Percentiles rank a stretch among this genome's conserved stretches.
Evolutionary conservation across 352 stramenopile genomes (phyloP).

Genomic region (Globisporangium mamillatum): DNA sequence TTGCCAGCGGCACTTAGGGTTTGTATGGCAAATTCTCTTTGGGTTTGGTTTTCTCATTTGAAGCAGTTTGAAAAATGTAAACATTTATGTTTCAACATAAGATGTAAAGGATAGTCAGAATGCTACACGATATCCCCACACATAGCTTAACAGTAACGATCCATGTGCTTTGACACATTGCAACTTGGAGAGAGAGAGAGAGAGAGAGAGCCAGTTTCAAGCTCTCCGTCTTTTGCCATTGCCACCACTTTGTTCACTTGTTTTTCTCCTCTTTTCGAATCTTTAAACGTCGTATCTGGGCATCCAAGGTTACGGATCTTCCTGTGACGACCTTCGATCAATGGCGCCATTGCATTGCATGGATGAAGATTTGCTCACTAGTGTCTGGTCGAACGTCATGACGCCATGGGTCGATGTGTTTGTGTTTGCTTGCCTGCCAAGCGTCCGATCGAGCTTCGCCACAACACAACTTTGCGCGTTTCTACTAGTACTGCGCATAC

Average conservation of each 20-base stretch:
- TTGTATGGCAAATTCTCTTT: slow-evolving; percentile 8
- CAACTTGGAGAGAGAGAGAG: background rate
- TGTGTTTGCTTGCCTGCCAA: background rate
- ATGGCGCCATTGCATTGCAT: background rate
- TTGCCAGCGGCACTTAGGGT: background rate
- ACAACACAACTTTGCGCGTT: background rate
- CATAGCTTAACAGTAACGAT: background rate
- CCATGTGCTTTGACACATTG: background rate
- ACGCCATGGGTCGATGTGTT: background rate
- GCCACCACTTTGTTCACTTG: background rate
- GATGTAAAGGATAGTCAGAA: background rate
- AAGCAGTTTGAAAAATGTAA: background rate
- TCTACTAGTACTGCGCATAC: background rate
- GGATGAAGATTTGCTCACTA: background rate
- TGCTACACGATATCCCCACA: background rate
- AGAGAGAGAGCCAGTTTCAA: background rate
- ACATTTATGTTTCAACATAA: background rate
- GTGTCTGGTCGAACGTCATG: background rate
- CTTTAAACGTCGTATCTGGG: background rate
- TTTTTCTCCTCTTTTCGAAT: background rate
- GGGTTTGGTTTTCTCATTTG: background rate
- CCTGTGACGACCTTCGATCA: background rate
- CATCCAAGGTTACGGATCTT: background rate
- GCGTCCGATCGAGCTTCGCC: background rate
- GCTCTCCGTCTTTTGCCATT: background rate